phyloP scores from a whole-genome alignment of 139 green algal species.

The Limnomonas spitsbergensis region DNA sequence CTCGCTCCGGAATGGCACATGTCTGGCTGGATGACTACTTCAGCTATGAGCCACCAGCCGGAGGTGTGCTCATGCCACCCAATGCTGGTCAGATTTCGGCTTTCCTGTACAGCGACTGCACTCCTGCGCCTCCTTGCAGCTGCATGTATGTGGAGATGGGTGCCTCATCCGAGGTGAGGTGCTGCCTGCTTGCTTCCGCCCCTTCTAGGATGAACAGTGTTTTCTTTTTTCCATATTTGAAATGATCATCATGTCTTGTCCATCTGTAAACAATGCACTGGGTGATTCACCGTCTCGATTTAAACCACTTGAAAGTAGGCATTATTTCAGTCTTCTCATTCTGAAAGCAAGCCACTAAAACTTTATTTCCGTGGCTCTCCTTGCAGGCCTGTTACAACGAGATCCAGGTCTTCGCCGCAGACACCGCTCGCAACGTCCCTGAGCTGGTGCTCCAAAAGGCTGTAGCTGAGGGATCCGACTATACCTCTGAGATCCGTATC shows the following conservation, averaged over 20 bases:
- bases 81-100: not conserved
- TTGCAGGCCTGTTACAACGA: not conserved
- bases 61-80: not conserved
- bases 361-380: not conserved
- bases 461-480: not conserved
- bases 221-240: too few relatives aligned
- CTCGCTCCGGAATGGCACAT: not conserved
- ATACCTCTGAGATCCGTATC: not conserved
- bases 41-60: not conserved
- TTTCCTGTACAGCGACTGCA: not conserved
- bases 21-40: slow-evolving; percentile 1
- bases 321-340: not conserved
- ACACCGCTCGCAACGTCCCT: not conserved
- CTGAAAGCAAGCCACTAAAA: not conserved
- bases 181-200: too few relatives aligned
- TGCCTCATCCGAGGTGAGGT: not conserved
- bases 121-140: not conserved
- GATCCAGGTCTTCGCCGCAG: not conserved
- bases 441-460: not conserved
- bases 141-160: not conserved
- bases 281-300: too few relatives aligned
- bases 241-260: too few relatives aligned
- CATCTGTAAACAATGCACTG: too few relatives aligned
- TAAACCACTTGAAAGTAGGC: not conserved
- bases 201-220: too few relatives aligned